Base-by-base conservation (phyloP, 1,284 basidiomycete genomes). In the Coriolopsis trogii region DNA sequence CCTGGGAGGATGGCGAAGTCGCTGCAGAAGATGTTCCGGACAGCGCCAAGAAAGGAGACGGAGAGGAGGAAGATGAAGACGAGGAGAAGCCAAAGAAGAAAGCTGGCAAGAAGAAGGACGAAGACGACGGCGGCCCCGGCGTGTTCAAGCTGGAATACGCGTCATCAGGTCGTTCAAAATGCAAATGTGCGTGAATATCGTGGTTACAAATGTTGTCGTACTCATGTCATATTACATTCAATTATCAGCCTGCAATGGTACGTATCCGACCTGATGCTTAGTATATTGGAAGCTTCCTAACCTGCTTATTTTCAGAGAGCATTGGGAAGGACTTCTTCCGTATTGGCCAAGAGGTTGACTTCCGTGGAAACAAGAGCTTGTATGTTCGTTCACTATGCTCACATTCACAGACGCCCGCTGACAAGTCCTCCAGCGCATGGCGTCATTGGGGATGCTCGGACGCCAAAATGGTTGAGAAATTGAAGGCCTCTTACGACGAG, bases 391-490 rank as follows among this genome's bases (percentile, higher is more conserved):
- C 15, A 21, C 16, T 13, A 3, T 24, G 16, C 12, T 6, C 13
- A 21, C 16, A 6, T 15, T n/a, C 13, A 36, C 8, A 23, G 29
- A 15, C 23, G 16, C 21, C 9, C 16, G 9, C 15, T 28, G 38
- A 65, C 56, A 51, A 21, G n/a, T n/a, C n/a, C 51, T 55, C 29
- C 38, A 91, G 89, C 59, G 64, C 73, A 40, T 92, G 85, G 85
- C 80, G 86, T 53, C 91, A 94, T 64, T 93, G 86, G 84, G 87
- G 89, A 51, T 95, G 93, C 59, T 76, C 80, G 2, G 89, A 90
- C 0, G 52, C 74, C 10, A 82, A 78, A 56, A 79, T 91, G 30
- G 61, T 95, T 29, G 70, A 71, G 15, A 90, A 91, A 64, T 74
- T 93, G 67, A 87, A 91, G 69, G 74, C 79, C 15, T 74, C 74